Base-by-base conservation (phyloP, 306 rosid species). In the Datisca glomerata region DNA sequence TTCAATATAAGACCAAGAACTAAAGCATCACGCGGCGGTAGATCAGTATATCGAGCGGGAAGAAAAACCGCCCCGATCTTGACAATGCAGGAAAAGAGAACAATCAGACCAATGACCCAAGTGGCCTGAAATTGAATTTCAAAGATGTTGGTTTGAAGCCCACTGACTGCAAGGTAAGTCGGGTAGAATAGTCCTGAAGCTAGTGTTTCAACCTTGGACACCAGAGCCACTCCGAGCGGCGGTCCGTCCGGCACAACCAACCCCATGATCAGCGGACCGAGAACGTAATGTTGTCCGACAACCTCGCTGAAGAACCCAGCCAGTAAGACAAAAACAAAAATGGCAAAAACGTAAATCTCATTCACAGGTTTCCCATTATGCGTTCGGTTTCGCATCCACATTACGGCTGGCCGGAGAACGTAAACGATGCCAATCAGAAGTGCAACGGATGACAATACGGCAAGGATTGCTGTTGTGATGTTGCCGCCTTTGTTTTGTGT, bases 191-290 rank as follows among this genome's bases (percentile, higher is more conserved):
- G 18, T 10, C 34, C 45, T 12, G 46, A 2, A 56, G 46, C 34
- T 2, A 79, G 0, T 11, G 70, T 47, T 18, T 79, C 85, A 52
- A 79, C 4, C 56, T 55, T 83, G 0, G 18, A 1, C 27, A 65
- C 47, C 56, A 83, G 16, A 21, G 67, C 21, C 8, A 81, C 41
- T 11, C 94, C 94, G 8, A 83, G 2, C 0, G 94, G 94, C 3
- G 80, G 82, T 4, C 91, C 91, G 40, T 52, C 67, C 2, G 91
- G 91, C 43, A 79, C 42, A 32, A 24, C 61, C 23, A 66, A 43
- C 22, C 94, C 94, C 1, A 78, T 49, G 47, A 67, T 1, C 4
- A 83, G 43, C 7, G 91, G 78, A 43, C 94, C 91, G 33, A 67
- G 17, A 1, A 35, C 10, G 47, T 24, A 78, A 65, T 79, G 91